Evolutionary conservation across 495 filamentous ascomycete species (phyloP), one percentile per base, ranked within the genome.

Genomic region (Massariosphaeria phaeospora): DNA sequence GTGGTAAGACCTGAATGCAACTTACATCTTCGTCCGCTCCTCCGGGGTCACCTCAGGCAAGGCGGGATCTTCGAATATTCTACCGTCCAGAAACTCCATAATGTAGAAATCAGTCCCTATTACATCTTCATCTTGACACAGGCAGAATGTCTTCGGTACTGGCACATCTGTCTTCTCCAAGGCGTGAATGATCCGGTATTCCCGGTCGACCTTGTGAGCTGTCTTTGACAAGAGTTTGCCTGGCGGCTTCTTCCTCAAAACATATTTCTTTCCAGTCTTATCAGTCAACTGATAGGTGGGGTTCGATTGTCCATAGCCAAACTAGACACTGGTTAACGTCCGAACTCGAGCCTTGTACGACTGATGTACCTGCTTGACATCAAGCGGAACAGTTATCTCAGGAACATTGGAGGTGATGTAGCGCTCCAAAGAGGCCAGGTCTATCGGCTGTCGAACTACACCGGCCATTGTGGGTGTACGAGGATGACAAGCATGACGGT

Each of bases 301-400:
- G 67, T 97, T 98, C 39, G 88, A 95, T 72, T 97, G 93, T 46
- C 93, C 93, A 66, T 91, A 98, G 60, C 89, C 87, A 66, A 96
- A 98, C 85, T 96, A 69, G n/a, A n/a, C 29, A 18, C 5, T 26
- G n/a, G 41, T 44, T 29, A 44, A 27, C n/a, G 8, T 54, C 33
- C 24, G n/a, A 17, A 21, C 38, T 21, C n/a, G 4, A 40, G 8
- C 20, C 15, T 11, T 39, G 9, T 6, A 25, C 11, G 26, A 12
- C 11, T 2, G 33, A 20, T 38, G 52, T 73, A 88, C 89, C 83
- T 96, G 93, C 70, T 95, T 89, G 61, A 96, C 73, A 36, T 89
- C 82, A 49, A 98, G 68, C 7, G 93, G 93, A 17, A 79, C 75
- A 71, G 84, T 77, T 66, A 98, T 89, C 57, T 82, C 75, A 1